phyloP scores from a whole-genome alignment of 2,329 filamentous ascomycete genomes.

The Hypoxylon sp. region DNA sequence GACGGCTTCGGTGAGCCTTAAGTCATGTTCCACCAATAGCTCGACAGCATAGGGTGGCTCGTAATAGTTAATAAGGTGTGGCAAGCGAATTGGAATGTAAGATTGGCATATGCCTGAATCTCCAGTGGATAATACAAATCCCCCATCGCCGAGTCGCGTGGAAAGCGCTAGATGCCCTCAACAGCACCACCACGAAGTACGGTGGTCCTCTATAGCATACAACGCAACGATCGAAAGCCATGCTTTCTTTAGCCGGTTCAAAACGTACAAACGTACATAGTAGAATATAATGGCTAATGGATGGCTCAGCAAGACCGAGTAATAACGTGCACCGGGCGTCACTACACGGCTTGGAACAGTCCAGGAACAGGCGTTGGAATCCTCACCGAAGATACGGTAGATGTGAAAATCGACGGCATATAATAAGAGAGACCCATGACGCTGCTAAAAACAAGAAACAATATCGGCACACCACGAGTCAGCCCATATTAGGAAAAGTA shows the following conservation, averaged over 20 bases:
- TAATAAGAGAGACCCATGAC: constrained; percentile 28
- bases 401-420: constrained; percentile 31
- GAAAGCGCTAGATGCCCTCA: constrained; percentile 30
- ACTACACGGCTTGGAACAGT: constrained; percentile 12
- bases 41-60: constrained; percentile 24
- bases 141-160: constrained; percentile 17
- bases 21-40: constrained; percentile 38
- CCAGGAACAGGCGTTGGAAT: constrained; percentile 13
- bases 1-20: constrained; percentile 44
- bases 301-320: constrained; percentile 21
- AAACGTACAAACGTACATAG: constrained; percentile 5
- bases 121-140: constrained; percentile 22
- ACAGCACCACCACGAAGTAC: constrained; percentile 25
- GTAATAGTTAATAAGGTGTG: constrained; percentile 33
- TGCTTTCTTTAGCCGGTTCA: not conserved
- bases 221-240: constrained; percentile 17
- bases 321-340: constrained; percentile 16
- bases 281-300: constrained; percentile 13
- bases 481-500: constrained; percentile 30
- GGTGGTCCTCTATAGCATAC: constrained; percentile 27
- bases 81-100: constrained; percentile 33
- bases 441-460: constrained; percentile 19
- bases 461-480: constrained; percentile 38
- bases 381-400: constrained; percentile 37
- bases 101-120: constrained; percentile 21